Percentiles rank a stretch among this genome's conserved stretches.
Evolutionary conservation across 2,329 filamentous ascomycete genomes (phyloP).

Genomic region (Didymella pinodella): DNA sequence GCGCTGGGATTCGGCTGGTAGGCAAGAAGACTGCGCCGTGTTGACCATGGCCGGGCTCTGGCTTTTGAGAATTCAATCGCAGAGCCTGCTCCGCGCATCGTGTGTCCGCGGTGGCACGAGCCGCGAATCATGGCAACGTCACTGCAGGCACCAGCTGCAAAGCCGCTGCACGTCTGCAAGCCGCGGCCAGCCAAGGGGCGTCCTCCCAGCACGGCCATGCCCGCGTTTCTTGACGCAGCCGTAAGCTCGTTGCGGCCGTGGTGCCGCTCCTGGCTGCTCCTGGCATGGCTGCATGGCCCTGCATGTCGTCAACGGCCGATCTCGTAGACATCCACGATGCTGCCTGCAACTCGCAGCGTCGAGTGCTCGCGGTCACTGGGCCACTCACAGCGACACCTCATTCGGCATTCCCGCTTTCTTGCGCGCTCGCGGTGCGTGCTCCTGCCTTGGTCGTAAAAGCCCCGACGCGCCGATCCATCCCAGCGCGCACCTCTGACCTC

Average conservation of each 20-base stretch:
- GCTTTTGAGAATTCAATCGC: not conserved
- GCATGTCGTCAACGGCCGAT: constrained; percentile 21
- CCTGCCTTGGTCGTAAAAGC: constrained; percentile 17
- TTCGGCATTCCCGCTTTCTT: constrained; percentile 11
- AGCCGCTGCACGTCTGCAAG: not conserved
- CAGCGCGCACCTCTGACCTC: constrained; percentile 18
- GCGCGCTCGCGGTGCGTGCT: constrained; percentile 16
- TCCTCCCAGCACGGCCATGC: not conserved
- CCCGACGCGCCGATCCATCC: constrained; percentile 11
- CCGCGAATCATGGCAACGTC: constrained; percentile 10
- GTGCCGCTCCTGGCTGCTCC: constrained; percentile 1
- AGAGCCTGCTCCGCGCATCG: not conserved
- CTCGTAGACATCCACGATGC: constrained; percentile 17
- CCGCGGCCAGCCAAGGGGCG: not conserved
- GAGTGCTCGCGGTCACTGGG: constrained; percentile 10
- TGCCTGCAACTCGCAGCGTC: constrained; percentile 15
- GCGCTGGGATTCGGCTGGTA: not conserved
- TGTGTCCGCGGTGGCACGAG: not conserved
- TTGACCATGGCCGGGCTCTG: not conserved
- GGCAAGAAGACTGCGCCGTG: not conserved
- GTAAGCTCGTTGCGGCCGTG: constrained; percentile 14
- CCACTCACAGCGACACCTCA: constrained; percentile 11
- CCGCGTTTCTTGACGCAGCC: constrained; percentile 8
- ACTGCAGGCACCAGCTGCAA: constrained; percentile 6
- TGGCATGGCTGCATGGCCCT: constrained; percentile 15